A percentile compares a stretch with the other conserved stretches of the same genome.
phyloP scores from a whole-genome alignment of 1,284 basidiomycete genomes.

The Macrocybe sp. region DNA sequence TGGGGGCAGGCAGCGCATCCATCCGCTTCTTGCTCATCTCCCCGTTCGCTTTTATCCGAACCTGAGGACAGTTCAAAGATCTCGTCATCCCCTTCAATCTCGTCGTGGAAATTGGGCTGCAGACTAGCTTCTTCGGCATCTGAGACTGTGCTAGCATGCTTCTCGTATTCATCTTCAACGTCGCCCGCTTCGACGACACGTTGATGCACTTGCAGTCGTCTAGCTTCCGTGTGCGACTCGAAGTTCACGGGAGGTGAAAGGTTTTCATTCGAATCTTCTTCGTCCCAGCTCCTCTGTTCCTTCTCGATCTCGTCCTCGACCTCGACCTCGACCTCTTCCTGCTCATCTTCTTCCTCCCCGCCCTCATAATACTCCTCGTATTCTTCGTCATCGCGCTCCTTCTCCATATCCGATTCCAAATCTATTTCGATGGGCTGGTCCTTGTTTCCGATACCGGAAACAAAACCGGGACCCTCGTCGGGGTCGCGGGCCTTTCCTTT shows the following conservation, averaged over 20 bases:
- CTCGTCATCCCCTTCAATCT: conserved; percentile 22
- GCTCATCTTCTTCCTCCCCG: conserved; percentile 15
- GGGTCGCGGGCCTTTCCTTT: conserved; percentile 63
- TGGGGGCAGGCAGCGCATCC: no score
- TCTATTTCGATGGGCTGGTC: conserved; percentile 44
- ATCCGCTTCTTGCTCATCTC: no score
- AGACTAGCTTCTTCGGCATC: no score
- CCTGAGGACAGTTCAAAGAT: background rate
- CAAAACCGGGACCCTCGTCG: conserved; percentile 47
- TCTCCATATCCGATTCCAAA: conserved; percentile 12
- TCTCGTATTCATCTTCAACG: conserved; percentile 14
- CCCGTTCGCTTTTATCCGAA: no score
- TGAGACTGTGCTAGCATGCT: background rate
- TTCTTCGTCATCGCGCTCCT: conserved; percentile 11
- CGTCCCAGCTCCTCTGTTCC: no score
- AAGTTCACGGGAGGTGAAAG: no score
- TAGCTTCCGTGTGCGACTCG: conserved; percentile 4
- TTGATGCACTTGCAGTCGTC: conserved; percentile 19
- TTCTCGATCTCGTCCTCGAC: background rate
- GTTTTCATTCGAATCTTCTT: conserved; percentile 3
- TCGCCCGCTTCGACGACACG: conserved; percentile 21
- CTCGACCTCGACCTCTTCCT: conserved; percentile 13
- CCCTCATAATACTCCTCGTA: conserved; percentile 18
- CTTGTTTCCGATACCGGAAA: conserved; percentile 25
- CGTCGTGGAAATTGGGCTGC: conserved; percentile 1